Evolutionary conservation across 2,329 filamentous ascomycete species (phyloP).

Genomic region (Colletotrichum sp.): DNA sequence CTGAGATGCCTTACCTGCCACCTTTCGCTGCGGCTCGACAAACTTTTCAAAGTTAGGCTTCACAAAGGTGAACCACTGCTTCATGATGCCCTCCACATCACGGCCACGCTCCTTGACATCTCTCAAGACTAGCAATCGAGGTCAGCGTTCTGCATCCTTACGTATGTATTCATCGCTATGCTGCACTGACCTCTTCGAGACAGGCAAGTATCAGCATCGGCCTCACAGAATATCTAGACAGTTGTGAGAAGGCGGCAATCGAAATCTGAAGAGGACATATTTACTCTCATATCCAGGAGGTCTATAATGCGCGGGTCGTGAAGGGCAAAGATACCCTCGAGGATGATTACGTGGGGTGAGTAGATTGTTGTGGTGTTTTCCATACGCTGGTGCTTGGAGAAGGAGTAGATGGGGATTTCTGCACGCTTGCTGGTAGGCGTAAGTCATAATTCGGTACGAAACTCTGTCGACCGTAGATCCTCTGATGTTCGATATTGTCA

Average conservation of each 20-base stretch:
- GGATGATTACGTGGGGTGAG: constrained; percentile 91
- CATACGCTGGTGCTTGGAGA: constrained; percentile 84
- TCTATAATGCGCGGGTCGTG: constrained; percentile 87
- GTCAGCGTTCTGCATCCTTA: not conserved
- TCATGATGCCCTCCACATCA: constrained; percentile 94
- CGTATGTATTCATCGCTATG: not conserved
- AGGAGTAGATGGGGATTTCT: constrained; percentile 94
- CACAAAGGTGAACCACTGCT: constrained; percentile 96
- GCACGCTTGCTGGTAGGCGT: constrained; percentile 71
- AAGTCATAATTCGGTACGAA: not conserved
- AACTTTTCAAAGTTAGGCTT: constrained; percentile 97
- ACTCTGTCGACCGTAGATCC: not conserved
- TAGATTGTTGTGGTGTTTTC: constrained; percentile 87
- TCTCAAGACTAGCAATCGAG: constrained; percentile 65
- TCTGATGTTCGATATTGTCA: not conserved
- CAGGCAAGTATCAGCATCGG: constrained; percentile 91
- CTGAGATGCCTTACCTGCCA: constrained; percentile 63
- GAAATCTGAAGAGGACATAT: constrained; percentile 12
- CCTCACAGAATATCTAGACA: constrained; percentile 86
- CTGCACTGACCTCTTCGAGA: constrained; percentile 75
- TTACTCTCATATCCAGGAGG: constrained; percentile 86
- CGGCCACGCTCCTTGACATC: constrained; percentile 89
- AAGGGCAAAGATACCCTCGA: constrained; percentile 95
- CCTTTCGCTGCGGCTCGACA: constrained; percentile 88
- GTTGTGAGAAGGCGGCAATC: not conserved